phyloP scores from a whole-genome alignment of 352 stramenopile genomes.

The Pythium aphanidermatum region DNA sequence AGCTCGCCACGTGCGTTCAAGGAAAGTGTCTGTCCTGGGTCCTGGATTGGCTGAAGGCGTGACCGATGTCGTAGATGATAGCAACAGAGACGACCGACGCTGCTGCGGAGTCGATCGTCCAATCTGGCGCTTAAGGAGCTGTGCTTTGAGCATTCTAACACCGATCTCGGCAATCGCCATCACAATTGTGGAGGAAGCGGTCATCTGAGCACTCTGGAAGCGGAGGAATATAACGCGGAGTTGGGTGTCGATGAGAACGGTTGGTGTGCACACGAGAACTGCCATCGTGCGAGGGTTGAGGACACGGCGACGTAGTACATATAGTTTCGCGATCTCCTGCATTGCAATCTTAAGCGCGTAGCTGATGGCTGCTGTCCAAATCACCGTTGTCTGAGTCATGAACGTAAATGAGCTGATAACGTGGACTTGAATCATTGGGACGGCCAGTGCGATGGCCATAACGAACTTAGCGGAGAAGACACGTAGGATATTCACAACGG shows the following conservation, averaged over 20 bases:
- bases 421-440: not conserved
- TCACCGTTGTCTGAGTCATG: not conserved
- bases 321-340: constrained; percentile 14
- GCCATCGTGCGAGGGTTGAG: constrained; percentile 12
- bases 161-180: constrained; percentile 23
- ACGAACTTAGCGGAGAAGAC: not conserved
- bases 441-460: not conserved
- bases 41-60: too few relatives aligned
- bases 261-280: constrained; percentile 17
- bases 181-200: constrained; percentile 12
- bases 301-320: constrained; percentile 5
- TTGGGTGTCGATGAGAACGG: constrained; percentile 30
- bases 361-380: constrained; percentile 2
- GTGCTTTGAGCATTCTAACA: constrained; percentile 18
- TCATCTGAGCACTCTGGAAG: constrained; percentile 14
- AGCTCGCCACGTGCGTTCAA: constrained; percentile 5
- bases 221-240: constrained; percentile 28
- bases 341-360: constrained; percentile 13
- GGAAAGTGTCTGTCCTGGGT: too few relatives aligned
- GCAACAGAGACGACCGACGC: too few relatives aligned
- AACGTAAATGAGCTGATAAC: not conserved
- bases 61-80: too few relatives aligned
- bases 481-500: not conserved
- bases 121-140: constrained; percentile 13
- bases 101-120: not conserved